Evolutionary conservation across 305 asterid species (phyloP).

Genomic region (Fraxinus xanthoxyloides): DNA sequence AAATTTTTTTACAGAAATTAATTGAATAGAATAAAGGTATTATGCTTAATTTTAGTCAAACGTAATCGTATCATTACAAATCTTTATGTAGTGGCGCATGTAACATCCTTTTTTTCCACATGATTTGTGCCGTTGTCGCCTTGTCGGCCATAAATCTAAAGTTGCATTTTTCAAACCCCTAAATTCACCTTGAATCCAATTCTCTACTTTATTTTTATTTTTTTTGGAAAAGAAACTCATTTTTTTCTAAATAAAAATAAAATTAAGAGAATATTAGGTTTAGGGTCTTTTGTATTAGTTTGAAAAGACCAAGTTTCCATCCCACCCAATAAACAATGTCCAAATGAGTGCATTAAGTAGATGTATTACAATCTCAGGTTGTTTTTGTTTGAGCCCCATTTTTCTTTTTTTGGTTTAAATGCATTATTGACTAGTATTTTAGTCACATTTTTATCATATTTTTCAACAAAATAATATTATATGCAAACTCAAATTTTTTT

Average conservation of each 20-base stretch:
- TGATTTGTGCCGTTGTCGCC: conserved; percentile 19
- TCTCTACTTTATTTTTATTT: background rate
- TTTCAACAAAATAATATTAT: no score
- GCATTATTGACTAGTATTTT: no score
- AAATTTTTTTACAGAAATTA: background rate
- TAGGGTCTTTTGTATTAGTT: background rate
- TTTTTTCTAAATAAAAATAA: background rate
- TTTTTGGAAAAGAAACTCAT: background rate
- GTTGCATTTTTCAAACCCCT: background rate
- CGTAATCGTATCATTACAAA: background rate
- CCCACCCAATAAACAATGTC: background rate
- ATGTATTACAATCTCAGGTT: no score
- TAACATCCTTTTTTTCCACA: background rate
- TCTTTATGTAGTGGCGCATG: background rate
- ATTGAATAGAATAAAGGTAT: background rate
- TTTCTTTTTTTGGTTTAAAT: no score
- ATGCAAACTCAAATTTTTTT: no score
- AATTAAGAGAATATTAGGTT: background rate
- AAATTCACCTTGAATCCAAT: background rate
- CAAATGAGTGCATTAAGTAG: background rate
- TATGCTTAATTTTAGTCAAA: background rate
- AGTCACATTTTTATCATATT: no score
- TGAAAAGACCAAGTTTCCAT: background rate
- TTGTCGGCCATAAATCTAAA: conserved; percentile 15
- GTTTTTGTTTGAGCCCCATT: no score